Percentiles rank a stretch among this genome's conserved stretches.
These are phyloP conservation scores for Hondaea fermentalgiana DNA, from an alignment of 108 stramenopile genomes.

Conservation along the genomic window DNA sequence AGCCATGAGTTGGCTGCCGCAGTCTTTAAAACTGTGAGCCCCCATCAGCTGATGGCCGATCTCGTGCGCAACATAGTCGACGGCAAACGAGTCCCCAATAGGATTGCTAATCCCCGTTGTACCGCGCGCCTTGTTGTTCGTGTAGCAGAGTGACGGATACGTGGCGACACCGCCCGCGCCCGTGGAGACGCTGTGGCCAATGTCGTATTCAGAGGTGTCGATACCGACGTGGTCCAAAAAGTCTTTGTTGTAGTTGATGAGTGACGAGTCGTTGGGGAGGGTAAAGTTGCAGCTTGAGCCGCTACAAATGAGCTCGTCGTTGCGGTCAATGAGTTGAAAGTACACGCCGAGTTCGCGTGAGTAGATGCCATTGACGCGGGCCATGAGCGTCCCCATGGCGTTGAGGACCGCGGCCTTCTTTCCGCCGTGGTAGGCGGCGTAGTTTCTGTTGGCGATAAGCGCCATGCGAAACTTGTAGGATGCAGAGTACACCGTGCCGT, in stretches of 20 bases:
- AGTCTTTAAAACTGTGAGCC: neutral
- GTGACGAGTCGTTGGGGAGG: neutral
- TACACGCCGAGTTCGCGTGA: neutral
- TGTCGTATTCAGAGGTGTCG: neutral
- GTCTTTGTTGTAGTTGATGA: neutral
- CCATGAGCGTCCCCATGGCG: neutral
- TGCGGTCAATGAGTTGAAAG: neutral
- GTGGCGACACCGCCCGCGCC: neutral
- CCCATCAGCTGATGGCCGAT: neutral
- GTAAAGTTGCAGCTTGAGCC: neutral
- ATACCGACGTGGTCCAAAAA: neutral
- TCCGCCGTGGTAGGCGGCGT: neutral
- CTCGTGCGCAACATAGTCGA: constrained; percentile 5
- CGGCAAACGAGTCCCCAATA: neutral
- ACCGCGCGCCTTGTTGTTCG: neutral
- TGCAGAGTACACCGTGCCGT: neutral
- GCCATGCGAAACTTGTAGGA: neutral
- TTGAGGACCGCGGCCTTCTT: neutral
- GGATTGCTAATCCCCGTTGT: neutral
- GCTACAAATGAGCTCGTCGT: neutral
- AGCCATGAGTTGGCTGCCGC: neutral
- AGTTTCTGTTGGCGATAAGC: neutral
- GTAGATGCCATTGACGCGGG: constrained; percentile 9
- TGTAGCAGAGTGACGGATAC: neutral
- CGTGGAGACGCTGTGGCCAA: neutral